These are phyloP conservation scores for Closterium sp. DNA, from an alignment of 139 green algal genomes.

Conservation along the genomic window DNA sequence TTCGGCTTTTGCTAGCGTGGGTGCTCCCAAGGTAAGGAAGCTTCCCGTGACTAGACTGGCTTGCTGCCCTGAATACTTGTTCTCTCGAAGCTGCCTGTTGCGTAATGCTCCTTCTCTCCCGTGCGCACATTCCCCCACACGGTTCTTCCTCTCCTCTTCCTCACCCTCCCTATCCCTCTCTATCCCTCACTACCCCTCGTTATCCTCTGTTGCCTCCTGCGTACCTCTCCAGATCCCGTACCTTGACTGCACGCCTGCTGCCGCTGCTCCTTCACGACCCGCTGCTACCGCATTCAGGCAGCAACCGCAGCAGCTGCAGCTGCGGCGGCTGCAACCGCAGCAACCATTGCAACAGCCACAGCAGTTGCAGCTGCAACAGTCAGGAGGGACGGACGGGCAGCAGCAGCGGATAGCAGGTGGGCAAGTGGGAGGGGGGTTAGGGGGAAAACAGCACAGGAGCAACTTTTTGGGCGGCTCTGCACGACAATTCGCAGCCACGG, in stretches of 20 bases:
- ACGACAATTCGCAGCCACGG: not conserved
- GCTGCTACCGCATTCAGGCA: not conserved
- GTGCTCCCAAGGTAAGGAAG: not conserved
- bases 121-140: too few relatives aligned
- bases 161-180: not conserved
- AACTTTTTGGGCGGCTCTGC: not conserved
- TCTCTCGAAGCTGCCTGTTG: not conserved
- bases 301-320: not conserved
- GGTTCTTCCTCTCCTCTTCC: not conserved
- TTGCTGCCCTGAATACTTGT: not conserved
- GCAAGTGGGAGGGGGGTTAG: not conserved
- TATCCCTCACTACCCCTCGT: too few relatives aligned
- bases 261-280: not conserved
- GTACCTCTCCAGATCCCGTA: not conserved
- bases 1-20: not conserved
- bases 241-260: not conserved
- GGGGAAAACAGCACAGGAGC: not conserved
- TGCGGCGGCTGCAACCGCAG: too few relatives aligned
- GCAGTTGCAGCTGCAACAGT: not conserved
- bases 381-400: too few relatives aligned
- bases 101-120: too few relatives aligned
- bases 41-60: not conserved
- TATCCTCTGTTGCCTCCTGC: not conserved
- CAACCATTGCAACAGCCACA: not conserved
- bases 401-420: not conserved